A percentile compares a stretch with the other conserved stretches of the same genome.
Evolutionary conservation across 176 grass and related monocot species (phyloP).

Genomic region (Phyllostachys edulis): DNA sequence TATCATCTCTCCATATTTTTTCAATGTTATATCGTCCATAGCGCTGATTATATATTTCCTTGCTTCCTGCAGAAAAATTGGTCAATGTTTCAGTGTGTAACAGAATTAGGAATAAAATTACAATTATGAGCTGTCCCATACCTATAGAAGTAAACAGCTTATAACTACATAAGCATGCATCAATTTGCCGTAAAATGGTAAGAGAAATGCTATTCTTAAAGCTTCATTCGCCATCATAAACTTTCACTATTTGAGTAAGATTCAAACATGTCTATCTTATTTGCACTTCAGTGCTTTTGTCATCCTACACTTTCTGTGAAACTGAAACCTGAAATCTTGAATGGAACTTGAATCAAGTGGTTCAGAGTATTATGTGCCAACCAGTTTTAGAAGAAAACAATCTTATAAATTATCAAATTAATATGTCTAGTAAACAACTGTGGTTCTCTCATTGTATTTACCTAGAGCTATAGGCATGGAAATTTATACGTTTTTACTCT

Average conservation of each 20-base stretch:
- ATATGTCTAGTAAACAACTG: neutral
- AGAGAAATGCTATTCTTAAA: neutral
- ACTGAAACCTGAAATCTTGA: neutral
- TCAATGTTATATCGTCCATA: slow-evolving; percentile 84
- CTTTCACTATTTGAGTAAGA: neutral
- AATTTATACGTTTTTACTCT: neutral
- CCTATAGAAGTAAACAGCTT: neutral
- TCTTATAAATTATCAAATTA: neutral
- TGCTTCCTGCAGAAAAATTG: slow-evolving; percentile 58
- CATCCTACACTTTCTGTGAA: neutral
- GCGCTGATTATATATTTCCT: slow-evolving; percentile 69
- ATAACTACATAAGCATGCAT: neutral
- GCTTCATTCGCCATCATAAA: neutral
- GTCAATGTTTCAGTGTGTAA: neutral
- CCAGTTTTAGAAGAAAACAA: neutral
- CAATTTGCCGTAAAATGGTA: neutral
- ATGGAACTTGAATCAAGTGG: neutral
- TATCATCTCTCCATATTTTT: slow-evolving; percentile 96
- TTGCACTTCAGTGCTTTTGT: neutral
- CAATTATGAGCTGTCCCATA: neutral
- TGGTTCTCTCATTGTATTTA: neutral
- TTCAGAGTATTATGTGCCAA: neutral
- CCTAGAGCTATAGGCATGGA: neutral
- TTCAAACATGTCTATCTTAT: neutral
- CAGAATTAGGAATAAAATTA: neutral